phyloP scores from a whole-genome alignment of 2,329 filamentous ascomycete species.

The Penicillium sp. region DNA sequence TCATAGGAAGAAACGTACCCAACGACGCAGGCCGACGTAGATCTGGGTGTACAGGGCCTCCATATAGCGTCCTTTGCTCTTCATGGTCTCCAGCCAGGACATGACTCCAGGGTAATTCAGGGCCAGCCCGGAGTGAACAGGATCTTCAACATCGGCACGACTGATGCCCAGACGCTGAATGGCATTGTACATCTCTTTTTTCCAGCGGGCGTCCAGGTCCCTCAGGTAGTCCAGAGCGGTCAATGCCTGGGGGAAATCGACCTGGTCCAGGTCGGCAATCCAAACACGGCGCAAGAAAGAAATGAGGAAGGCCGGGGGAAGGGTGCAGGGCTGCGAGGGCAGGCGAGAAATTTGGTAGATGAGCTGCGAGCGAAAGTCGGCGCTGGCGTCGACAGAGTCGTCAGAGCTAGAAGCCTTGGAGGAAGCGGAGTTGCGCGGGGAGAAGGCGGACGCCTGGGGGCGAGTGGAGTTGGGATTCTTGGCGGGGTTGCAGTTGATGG shows the following conservation, averaged over 20 bases:
- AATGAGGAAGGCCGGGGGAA: constrained; percentile 63
- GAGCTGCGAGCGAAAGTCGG: constrained; percentile 44
- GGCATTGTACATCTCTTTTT: constrained; percentile 57
- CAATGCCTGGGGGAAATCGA: constrained; percentile 66
- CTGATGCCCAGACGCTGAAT: constrained; percentile 55
- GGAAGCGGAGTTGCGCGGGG: constrained; percentile 35
- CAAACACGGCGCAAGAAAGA: constrained; percentile 63
- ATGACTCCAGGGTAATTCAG: constrained; percentile 55
- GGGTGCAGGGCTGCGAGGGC: constrained; percentile 59
- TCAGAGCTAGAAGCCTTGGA: constrained; percentile 27
- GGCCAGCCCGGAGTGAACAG: constrained; percentile 45
- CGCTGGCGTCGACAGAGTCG: constrained; percentile 35
- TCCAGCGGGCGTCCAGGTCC: constrained; percentile 60
- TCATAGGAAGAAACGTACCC: constrained; percentile 48
- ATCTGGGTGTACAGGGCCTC: constrained; percentile 61
- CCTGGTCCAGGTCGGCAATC: constrained; percentile 53
- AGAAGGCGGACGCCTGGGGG: constrained; percentile 36
- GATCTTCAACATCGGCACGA: constrained; percentile 48
- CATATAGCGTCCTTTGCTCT: constrained; percentile 52
- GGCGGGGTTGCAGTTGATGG: constrained; percentile 60
- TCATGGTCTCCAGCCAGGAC: constrained; percentile 55
- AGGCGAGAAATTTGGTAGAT: constrained; percentile 57
- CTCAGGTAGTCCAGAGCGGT: constrained; percentile 66
- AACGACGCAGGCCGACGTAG: constrained; percentile 62
- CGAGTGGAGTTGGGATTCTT: constrained; percentile 32